Conservation (phyloP, 192 early-diverging fungal genomes). For the Coemansia sp. region DNA sequence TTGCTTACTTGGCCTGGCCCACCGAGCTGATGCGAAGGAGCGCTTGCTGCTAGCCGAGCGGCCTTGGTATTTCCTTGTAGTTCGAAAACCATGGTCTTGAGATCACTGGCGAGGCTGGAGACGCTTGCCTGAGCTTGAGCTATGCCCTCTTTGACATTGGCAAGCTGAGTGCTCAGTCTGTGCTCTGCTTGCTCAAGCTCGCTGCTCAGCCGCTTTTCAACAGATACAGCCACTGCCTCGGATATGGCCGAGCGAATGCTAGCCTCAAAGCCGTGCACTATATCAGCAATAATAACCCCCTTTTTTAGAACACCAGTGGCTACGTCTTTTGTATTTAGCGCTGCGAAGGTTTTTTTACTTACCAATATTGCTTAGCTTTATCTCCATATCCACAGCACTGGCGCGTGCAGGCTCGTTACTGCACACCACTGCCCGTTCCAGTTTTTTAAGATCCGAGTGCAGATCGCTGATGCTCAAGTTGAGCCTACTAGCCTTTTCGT, state of each 20-base stretch:
- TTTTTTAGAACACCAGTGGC: too few relatives aligned
- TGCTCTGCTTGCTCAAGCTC: constrained; percentile 1
- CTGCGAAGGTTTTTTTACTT: not conserved
- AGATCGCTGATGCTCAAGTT: constrained; percentile 50
- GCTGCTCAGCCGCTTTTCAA: not conserved
- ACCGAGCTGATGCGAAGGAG: not conserved
- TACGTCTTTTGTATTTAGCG: not conserved
- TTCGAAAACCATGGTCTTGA: not conserved
- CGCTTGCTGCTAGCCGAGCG: not conserved
- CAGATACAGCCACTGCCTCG: not conserved
- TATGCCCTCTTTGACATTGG: not conserved
- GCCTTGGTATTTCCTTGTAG: not conserved
- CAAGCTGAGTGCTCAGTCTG: not conserved
- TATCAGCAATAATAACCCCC: too few relatives aligned
- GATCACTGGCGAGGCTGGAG: not conserved
- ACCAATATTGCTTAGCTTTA: constrained; percentile 41
- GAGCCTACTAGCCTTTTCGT: constrained; percentile 49
- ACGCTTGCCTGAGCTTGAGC: not conserved
- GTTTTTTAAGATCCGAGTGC: constrained; percentile 48
- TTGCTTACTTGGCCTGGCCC: not conserved
- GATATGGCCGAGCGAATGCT: not conserved
- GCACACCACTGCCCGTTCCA: constrained; percentile 33
- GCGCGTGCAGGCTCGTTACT: constrained; percentile 20
- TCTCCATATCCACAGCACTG: constrained; percentile 36
- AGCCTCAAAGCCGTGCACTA: not conserved